Evolutionary conservation across 495 filamentous ascomycete species (phyloP).

Genomic region (Xylona heveae): DNA sequence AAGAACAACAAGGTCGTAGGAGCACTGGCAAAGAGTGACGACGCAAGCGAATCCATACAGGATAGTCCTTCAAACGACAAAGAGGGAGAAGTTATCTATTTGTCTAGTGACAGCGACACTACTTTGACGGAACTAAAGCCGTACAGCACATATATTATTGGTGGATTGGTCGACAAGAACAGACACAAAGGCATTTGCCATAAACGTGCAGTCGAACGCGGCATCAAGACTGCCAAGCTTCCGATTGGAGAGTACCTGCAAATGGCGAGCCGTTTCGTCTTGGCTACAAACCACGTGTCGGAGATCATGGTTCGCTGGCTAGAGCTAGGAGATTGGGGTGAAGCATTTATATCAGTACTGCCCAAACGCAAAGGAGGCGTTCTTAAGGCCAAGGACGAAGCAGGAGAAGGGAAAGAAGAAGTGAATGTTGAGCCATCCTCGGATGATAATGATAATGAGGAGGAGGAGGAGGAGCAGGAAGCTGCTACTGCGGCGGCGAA

Average conservation of each 20-base stretch:
- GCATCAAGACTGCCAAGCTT: constrained; percentile 69
- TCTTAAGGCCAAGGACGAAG: constrained; percentile 18
- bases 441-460: no score
- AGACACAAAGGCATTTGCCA: constrained; percentile 88
- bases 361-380: constrained; percentile 65
- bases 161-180: constrained; percentile 88
- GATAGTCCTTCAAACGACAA: no score
- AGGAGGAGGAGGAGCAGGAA: no score
- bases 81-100: constrained; percentile 53
- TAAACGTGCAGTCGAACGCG: constrained; percentile 48
- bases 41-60: constrained; percentile 14
- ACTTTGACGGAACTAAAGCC: constrained; percentile 62
- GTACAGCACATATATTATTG: constrained; percentile 79
- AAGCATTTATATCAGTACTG: constrained; percentile 70
- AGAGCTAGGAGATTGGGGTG: constrained; percentile 69
- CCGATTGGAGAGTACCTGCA: constrained; percentile 84
- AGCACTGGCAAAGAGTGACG: constrained; percentile 16
- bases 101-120: constrained; percentile 67
- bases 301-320: constrained; percentile 94
- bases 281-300: constrained; percentile 84
- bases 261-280: constrained; percentile 62
- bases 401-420: constrained; percentile 6
- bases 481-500: no score
- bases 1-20: constrained; percentile 5
- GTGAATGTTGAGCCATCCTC: no score